phyloP scores from a whole-genome alignment of 176 grass and related monocot genomes.

The Cenchrus purpureus region DNA sequence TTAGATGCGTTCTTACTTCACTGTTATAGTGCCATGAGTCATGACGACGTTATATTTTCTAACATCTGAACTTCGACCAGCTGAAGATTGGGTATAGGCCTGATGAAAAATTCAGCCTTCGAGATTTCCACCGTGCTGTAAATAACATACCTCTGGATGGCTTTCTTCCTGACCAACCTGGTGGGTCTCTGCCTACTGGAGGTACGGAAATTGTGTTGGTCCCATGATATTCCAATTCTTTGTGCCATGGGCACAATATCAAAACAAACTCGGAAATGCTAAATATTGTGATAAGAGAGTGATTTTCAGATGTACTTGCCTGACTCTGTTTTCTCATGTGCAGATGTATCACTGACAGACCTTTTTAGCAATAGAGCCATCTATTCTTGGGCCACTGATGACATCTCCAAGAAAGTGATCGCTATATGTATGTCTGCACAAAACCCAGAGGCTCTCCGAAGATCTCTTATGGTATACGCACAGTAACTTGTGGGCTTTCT shows the following conservation, averaged over 20 bases:
- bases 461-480: slow-evolving; percentile 71
- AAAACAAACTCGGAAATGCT: not conserved
- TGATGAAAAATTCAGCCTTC: slow-evolving; percentile 73
- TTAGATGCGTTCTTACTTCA: slow-evolving; percentile 3
- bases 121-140: slow-evolving; percentile 87
- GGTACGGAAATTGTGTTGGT: slow-evolving; percentile 35
- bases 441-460: slow-evolving; percentile 63
- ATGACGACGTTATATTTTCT: slow-evolving; percentile 4
- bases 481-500: slow-evolving; percentile 17
- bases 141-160: slow-evolving; percentile 69
- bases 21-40: not conserved
- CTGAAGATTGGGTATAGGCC: slow-evolving; percentile 82
- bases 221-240: slow-evolving; percentile 44
- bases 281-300: not conserved
- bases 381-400: slow-evolving; percentile 79
- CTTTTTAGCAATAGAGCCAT: slow-evolving; percentile 79
- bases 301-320: not conserved
- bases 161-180: slow-evolving; percentile 51
- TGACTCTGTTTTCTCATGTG: slow-evolving; percentile 30
- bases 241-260: not conserved
- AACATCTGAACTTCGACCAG: slow-evolving; percentile 49
- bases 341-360: slow-evolving; percentile 63
- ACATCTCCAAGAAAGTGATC: slow-evolving; percentile 91
- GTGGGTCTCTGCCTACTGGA: slow-evolving; percentile 31
- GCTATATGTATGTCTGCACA: slow-evolving; percentile 67